Conservation (phyloP, 1,284 basidiomycete species). For the Ceratobasidium sp. region DNA sequence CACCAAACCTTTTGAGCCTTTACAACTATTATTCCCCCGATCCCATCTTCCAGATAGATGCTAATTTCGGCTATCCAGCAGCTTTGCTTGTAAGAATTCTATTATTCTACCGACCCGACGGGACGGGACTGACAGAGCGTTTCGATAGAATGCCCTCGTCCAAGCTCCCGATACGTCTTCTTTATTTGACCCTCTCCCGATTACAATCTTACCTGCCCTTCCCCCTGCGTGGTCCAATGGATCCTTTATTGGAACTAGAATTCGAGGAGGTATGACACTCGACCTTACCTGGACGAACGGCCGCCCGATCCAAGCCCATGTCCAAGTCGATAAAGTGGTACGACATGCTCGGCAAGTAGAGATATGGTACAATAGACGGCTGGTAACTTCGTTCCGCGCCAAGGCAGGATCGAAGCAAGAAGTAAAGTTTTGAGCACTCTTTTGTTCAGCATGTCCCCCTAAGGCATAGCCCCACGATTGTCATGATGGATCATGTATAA, state of each 20-base stretch:
- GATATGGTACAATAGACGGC: slow-evolving; percentile 58
- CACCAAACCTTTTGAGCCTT: slow-evolving; percentile 67
- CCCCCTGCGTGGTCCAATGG: slow-evolving; percentile 68
- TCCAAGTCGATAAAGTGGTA: slow-evolving; percentile 5
- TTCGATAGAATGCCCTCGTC: slow-evolving; percentile 66
- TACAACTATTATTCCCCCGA: slow-evolving; percentile 60
- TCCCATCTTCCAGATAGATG: slow-evolving; percentile 77
- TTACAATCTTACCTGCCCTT: slow-evolving; percentile 70
- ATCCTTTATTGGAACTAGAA: slow-evolving; percentile 62
- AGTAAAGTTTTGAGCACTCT: not conserved
- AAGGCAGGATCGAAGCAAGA: slow-evolving; percentile 47
- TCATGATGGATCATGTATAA: too few species aligned
- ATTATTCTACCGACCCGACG: not conserved
- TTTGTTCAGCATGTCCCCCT: too few species aligned
- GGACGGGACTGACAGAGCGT: too few species aligned
- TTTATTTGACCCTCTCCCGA: slow-evolving; percentile 56
- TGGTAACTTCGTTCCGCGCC: slow-evolving; percentile 54
- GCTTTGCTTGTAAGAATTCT: slow-evolving; percentile 63
- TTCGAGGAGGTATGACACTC: slow-evolving; percentile 67
- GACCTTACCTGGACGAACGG: slow-evolving; percentile 62
- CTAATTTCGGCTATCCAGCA: slow-evolving; percentile 72
- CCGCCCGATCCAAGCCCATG: slow-evolving; percentile 50
- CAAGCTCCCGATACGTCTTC: slow-evolving; percentile 71
- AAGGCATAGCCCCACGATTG: too few species aligned
- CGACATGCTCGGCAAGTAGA: slow-evolving; percentile 45